These are phyloP conservation scores for Leptodermis oblonga DNA, from an alignment of 257 asterid genomes.

Conservation along the genomic window DNA sequence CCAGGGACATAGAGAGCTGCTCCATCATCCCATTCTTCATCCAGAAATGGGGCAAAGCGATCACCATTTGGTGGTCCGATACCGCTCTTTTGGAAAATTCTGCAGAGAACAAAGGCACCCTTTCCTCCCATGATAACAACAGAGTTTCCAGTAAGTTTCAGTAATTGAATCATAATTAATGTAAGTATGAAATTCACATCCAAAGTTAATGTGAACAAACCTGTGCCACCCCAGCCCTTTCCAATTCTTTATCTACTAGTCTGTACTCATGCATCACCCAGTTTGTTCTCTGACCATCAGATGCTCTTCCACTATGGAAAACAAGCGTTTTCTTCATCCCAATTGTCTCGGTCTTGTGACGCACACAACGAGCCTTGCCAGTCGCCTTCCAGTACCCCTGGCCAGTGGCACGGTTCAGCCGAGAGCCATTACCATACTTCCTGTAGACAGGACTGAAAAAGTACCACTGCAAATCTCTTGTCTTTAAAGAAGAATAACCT, in stretches of 20 bases:
- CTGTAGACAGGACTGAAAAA: conserved; percentile 88
- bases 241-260: conserved; percentile 71
- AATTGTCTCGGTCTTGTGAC: conserved; percentile 54
- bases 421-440: conserved; percentile 88
- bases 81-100: conserved; percentile 95
- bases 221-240: conserved; percentile 74
- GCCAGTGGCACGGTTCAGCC: conserved; percentile 92
- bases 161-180: conserved; percentile 13
- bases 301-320: conserved; percentile 90
- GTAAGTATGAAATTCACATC: background rate
- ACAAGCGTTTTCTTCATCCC: conserved; percentile 96
- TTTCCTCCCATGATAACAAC: conserved; percentile 45
- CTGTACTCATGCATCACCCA: conserved; percentile 99
- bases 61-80: conserved; percentile 94
- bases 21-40: conserved; percentile 93
- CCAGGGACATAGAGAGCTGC: conserved; percentile 55
- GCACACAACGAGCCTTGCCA: conserved; percentile 78
- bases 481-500: conserved; percentile 68
- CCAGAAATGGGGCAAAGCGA: conserved; percentile 91
- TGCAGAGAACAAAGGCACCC: conserved; percentile 94
- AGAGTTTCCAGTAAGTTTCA: conserved; percentile 28
- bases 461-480: conserved; percentile 90
- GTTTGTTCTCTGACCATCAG: conserved; percentile 88
- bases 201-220: conserved; percentile 40
- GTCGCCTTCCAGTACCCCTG: conserved; percentile 96